Conservation (phyloP, 768 basidiomycete species). For the Lanmaoa pseudosensibilis region DNA sequence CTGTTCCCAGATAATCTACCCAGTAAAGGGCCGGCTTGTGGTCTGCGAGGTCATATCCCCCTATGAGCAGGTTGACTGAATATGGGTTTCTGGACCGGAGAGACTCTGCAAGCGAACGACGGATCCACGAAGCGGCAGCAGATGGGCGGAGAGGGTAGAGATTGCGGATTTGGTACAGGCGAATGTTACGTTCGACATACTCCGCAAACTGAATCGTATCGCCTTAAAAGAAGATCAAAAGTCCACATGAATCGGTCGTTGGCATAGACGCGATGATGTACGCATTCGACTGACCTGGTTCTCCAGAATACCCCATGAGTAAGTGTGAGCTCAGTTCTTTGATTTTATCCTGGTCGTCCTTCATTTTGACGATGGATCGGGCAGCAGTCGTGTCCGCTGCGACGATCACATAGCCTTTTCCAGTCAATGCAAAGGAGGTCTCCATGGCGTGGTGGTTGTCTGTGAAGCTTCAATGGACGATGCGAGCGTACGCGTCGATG, state of each 20-base stretch:
- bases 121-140: constrained; percentile 94
- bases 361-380: constrained; percentile 97
- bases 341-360: constrained; percentile 95
- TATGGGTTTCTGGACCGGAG: constrained; percentile 87
- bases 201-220: constrained; percentile 98
- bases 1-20: constrained; percentile 94
- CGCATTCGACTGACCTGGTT: constrained; percentile 61
- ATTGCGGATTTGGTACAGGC: constrained; percentile 94
- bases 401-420: constrained; percentile 91
- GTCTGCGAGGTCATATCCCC: constrained; percentile 84
- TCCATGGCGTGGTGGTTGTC: constrained; percentile 59
- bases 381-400: constrained; percentile 89
- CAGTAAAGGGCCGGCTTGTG: constrained; percentile 82
- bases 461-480: constrained; percentile 3
- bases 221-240: constrained; percentile 45
- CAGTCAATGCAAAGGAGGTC: constrained; percentile 85
- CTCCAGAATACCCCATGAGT: constrained; percentile 93
- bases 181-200: constrained; percentile 92
- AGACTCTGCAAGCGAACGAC: constrained; percentile 84
- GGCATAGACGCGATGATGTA: background rate
- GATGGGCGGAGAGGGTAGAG: constrained; percentile 84
- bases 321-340: constrained; percentile 87
- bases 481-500: constrained; percentile 20
- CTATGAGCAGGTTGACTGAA: constrained; percentile 88
- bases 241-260: background rate